Conservation (phyloP, 202 grass and related monocot genomes). For the Panicum hallii region DNA sequence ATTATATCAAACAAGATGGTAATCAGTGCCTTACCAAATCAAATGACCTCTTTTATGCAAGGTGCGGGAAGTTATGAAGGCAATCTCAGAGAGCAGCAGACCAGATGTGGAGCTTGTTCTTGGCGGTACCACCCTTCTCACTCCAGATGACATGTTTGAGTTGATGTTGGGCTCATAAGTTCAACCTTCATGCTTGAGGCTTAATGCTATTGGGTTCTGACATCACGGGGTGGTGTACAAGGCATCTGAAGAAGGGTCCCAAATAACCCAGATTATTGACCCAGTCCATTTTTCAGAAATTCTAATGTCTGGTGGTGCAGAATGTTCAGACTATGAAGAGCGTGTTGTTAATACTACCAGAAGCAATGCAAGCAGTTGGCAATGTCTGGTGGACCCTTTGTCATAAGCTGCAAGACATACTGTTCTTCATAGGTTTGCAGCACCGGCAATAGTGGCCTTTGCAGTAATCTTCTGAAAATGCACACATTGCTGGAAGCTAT, state of each 20-base stretch:
- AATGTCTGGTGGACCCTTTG: not conserved
- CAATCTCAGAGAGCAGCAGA: conserved; percentile 73
- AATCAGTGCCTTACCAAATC: not conserved
- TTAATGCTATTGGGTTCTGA: not conserved
- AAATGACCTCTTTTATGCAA: conserved; percentile 45
- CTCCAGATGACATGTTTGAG: conserved; percentile 90
- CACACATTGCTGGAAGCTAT: conserved; percentile 25
- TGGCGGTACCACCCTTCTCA: conserved; percentile 88
- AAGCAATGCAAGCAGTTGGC: not conserved
- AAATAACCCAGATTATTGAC: conserved; percentile 1
- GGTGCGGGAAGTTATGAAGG: conserved; percentile 89
- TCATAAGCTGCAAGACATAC: not conserved
- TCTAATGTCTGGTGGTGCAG: not conserved
- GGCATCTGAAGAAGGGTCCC: not conserved
- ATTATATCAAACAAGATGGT: conserved; percentile 12
- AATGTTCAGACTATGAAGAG: not conserved
- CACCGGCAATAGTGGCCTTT: not conserved
- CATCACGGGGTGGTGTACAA: not conserved
- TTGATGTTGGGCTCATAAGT: conserved; percentile 73
- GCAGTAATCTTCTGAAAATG: not conserved
- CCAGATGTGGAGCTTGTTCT: conserved; percentile 84
- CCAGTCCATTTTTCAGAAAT: not conserved
- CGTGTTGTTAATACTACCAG: too few relatives aligned
- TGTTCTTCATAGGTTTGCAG: not conserved
- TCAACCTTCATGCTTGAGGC: not conserved